phyloP scores from a whole-genome alignment of 202 grass and related monocot genomes.

The Setaria viridis region DNA sequence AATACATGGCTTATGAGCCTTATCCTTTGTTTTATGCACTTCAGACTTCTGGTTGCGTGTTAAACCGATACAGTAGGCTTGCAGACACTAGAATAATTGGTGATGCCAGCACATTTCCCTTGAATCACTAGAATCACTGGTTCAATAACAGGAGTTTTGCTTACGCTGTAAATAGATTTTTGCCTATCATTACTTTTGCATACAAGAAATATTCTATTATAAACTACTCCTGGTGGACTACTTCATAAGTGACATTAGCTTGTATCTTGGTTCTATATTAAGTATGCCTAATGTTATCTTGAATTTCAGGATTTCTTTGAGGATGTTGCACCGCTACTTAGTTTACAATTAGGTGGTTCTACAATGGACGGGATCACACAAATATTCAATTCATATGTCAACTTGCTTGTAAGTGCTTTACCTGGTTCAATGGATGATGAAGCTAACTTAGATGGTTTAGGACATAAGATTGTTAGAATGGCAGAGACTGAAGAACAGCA shows the following conservation, averaged over 20 bases:
- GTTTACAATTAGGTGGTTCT: slow-evolving; percentile 87
- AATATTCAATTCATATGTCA: slow-evolving; percentile 88
- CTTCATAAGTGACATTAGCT: slow-evolving; percentile 9
- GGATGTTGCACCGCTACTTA: slow-evolving; percentile 89
- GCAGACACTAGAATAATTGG: slow-evolving; percentile 17
- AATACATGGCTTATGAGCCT: background rate
- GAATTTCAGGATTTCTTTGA: slow-evolving; percentile 96
- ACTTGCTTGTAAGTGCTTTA: slow-evolving; percentile 87
- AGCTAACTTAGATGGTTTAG: slow-evolving; percentile 80
- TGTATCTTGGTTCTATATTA: slow-evolving; percentile 23
- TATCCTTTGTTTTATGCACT: background rate
- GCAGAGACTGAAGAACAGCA: slow-evolving; percentile 93
- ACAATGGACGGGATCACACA: slow-evolving; percentile 89
- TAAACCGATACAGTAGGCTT: slow-evolving; percentile 6
- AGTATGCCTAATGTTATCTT: slow-evolving; percentile 31
- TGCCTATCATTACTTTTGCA: background rate
- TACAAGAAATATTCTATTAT: slow-evolving; percentile 24
- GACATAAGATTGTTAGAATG: slow-evolving; percentile 88
- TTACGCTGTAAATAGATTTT: slow-evolving; percentile 2
- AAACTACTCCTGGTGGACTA: slow-evolving; percentile 2
- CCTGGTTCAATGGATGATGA: slow-evolving; percentile 92
- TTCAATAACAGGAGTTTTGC: slow-evolving; percentile 9
- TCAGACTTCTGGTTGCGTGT: slow-evolving; percentile 17
- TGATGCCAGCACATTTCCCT: background rate
- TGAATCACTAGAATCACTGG: slow-evolving; percentile 17